Evolutionary conservation across 257 asterid genomes (phyloP).

Genomic region (Pogostemon cablin): DNA sequence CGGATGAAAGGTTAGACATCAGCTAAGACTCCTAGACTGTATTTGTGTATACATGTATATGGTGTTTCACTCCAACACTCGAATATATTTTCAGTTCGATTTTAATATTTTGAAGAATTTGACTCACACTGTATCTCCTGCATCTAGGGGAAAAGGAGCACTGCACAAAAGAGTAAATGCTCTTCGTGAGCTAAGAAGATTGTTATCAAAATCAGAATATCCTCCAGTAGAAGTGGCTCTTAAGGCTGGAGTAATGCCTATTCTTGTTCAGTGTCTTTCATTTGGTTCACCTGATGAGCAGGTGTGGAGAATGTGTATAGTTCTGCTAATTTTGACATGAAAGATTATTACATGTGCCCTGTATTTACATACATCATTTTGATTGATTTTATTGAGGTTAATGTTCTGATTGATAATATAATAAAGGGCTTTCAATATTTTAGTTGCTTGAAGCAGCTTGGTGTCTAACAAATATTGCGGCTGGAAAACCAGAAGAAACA

Average conservation of each 20-base stretch:
- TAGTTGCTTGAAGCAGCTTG: constrained; percentile 99
- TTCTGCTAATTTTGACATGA: constrained; percentile 4
- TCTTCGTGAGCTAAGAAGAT: constrained; percentile 85
- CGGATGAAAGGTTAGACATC: neutral
- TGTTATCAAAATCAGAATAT: constrained; percentile 81
- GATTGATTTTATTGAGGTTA: neutral
- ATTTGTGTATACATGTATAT: neutral
- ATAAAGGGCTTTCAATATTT: constrained; percentile 24
- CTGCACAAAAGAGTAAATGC: constrained; percentile 75
- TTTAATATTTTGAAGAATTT: neutral
- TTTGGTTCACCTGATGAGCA: constrained; percentile 97
- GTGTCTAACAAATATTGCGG: constrained; percentile 97
- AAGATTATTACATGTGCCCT: constrained; percentile 10
- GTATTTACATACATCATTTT: constrained; percentile 2
- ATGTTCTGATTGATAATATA: constrained; percentile 5
- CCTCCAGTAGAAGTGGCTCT: constrained; percentile 95
- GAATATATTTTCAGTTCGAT: neutral
- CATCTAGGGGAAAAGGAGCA: constrained; percentile 81
- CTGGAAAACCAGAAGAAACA: constrained; percentile 94
- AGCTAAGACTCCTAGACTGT: constrained; percentile 1
- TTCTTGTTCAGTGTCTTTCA: constrained; percentile 79
- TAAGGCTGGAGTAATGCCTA: constrained; percentile 75
- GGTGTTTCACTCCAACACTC: neutral
- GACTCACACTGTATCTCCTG: constrained; percentile 24
- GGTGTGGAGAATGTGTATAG: constrained; percentile 48